These are phyloP conservation scores for Glarea lozoyensis DNA, from an alignment of 495 filamentous ascomycete species.

Conservation along the genomic window DNA sequence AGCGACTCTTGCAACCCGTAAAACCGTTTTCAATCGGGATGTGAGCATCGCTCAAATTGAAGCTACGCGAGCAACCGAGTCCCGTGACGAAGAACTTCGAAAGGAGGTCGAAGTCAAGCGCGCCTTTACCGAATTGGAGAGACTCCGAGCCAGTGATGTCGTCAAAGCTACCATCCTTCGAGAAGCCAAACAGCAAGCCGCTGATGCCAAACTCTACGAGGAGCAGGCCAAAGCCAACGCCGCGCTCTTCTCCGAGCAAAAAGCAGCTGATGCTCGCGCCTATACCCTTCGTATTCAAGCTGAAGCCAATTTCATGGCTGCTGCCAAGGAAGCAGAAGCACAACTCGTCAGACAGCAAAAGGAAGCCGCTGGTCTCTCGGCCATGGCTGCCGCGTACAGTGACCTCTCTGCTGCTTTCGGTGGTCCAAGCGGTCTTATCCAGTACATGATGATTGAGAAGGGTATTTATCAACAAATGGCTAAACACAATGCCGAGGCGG, in stretches of 20 bases:
- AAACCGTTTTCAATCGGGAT: conserved; percentile 60
- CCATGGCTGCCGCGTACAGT: conserved; percentile 69
- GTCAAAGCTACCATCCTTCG: conserved; percentile 65
- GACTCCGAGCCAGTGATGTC: conserved; percentile 64
- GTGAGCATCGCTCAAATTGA: conserved; percentile 64
- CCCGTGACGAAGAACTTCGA: conserved; percentile 66
- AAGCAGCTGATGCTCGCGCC: conserved; percentile 33
- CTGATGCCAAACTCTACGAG: conserved; percentile 57
- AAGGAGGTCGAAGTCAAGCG: conserved; percentile 65
- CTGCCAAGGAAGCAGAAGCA: conserved; percentile 55
- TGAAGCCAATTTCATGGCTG: conserved; percentile 24
- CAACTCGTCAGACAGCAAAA: conserved; percentile 50
- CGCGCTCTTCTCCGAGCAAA: conserved; percentile 23
- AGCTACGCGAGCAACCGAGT: conserved; percentile 60
- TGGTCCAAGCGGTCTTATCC: conserved; percentile 62
- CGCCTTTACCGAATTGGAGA: conserved; percentile 69
- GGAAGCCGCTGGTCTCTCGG: conserved; percentile 63
- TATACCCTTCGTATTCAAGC: conserved; percentile 34
- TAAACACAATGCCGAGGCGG: conserved; percentile 59
- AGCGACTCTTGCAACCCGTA: conserved; percentile 57
- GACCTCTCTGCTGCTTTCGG: conserved; percentile 62
- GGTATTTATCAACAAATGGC: conserved; percentile 56
- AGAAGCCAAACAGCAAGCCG: conserved; percentile 64
- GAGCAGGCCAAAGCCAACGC: conserved; percentile 49
- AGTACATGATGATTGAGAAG: conserved; percentile 72